A percentile compares a stretch with the other conserved stretches of the same genome.
These are phyloP conservation scores for Hordeum pubiflorum DNA, from an alignment of 202 grass and related monocot species.

Conservation along the genomic window DNA sequence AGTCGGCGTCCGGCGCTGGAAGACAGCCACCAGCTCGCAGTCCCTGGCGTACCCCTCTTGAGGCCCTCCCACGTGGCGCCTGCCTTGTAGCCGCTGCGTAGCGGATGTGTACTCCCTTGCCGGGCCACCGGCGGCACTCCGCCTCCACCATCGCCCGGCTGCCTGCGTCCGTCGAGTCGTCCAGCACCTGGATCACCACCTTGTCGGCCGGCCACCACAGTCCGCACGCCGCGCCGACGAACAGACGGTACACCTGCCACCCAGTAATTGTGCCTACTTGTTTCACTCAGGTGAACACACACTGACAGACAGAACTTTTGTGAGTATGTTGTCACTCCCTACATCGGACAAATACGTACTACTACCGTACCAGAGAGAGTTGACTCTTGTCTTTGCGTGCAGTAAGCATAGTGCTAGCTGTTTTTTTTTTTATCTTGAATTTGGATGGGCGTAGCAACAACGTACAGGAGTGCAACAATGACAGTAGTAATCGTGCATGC, in stretches of 20 bases:
- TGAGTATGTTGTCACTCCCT: no score
- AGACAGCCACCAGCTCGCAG: conserved; percentile 60
- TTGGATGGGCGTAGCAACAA: no score
- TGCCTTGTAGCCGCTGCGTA: conserved; percentile 74
- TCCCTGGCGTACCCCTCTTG: conserved; percentile 39
- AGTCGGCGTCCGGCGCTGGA: conserved; percentile 75
- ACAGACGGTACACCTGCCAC: conserved; percentile 63
- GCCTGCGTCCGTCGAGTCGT: conserved; percentile 56
- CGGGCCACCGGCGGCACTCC: conserved; percentile 64
- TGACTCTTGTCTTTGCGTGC: no score
- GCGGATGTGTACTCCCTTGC: conserved; percentile 51
- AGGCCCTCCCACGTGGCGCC: background rate
- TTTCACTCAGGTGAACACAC: no score
- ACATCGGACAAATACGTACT: no score
- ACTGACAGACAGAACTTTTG: no score
- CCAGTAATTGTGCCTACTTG: no score
- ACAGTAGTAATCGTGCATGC: no score
- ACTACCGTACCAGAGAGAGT: no score
- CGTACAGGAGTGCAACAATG: background rate
- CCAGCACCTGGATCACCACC: conserved; percentile 74
- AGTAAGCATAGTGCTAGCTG: no score
- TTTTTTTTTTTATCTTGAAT: no score
- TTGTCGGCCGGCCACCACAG: conserved; percentile 51
- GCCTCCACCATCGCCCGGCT: conserved; percentile 35
- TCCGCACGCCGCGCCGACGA: conserved; percentile 62